A percentile compares a stretch with the other conserved stretches of the same genome.
phyloP scores from a whole-genome alignment of 1,139 yeast genomes.

The Pichia sp. region DNA sequence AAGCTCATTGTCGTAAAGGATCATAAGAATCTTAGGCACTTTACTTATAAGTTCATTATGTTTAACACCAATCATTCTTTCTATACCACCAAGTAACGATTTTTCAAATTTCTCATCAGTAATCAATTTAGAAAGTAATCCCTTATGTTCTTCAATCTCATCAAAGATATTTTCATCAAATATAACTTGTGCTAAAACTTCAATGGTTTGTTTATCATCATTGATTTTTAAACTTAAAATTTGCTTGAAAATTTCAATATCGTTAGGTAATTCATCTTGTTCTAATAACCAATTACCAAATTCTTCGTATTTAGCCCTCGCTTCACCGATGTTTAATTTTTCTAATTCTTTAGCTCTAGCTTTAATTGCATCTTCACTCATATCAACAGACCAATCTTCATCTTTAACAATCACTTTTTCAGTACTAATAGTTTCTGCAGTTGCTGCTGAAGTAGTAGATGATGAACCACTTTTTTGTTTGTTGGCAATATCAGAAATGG shows the following conservation, averaged over 20 bases:
- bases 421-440: slow-evolving; percentile 45
- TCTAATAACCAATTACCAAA: slow-evolving; percentile 87
- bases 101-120: slow-evolving; percentile 66
- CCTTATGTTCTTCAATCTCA: slow-evolving; percentile 72
- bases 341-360: slow-evolving; percentile 88
- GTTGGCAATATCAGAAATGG: slow-evolving; percentile 70
- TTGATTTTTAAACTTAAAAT: slow-evolving; percentile 73
- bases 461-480: slow-evolving; percentile 38
- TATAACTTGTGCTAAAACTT: slow-evolving; percentile 86
- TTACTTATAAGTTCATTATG: slow-evolving; percentile 67
- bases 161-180: slow-evolving; percentile 73
- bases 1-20: slow-evolving; percentile 76
- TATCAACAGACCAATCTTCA: slow-evolving; percentile 97
- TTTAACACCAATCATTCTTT: slow-evolving; percentile 82
- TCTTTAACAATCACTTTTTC: slow-evolving; percentile 64
- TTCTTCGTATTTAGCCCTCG: slow-evolving; percentile 47
- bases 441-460: slow-evolving; percentile 43
- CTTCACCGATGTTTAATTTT: slow-evolving; percentile 37
- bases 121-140: slow-evolving; percentile 74
- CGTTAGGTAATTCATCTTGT: slow-evolving; percentile 58
- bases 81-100: slow-evolving; percentile 92
- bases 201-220: slow-evolving; percentile 71
- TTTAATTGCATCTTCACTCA: slow-evolving; percentile 94
- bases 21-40: slow-evolving; percentile 77
- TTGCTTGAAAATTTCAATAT: slow-evolving; percentile 88